phyloP scores from a whole-genome alignment of 2,329 filamentous ascomycete species.

The Colletotrichum theobromicola region DNA sequence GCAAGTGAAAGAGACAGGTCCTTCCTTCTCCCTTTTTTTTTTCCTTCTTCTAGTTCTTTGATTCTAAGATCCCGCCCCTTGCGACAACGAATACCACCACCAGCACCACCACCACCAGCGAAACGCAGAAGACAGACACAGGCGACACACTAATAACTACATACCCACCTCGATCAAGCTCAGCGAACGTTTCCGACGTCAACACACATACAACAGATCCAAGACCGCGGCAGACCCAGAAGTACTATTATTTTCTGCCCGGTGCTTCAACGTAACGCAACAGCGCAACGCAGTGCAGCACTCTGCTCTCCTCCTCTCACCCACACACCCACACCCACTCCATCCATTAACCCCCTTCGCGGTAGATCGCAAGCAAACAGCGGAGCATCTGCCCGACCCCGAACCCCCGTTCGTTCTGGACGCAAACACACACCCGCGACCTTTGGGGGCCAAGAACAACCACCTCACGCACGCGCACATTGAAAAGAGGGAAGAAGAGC shows the following conservation, averaged over 20 bases:
- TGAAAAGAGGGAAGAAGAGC: neutral
- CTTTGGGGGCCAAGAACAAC: neutral
- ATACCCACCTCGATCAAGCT: neutral
- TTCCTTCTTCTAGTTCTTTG: neutral
- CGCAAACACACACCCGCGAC: neutral
- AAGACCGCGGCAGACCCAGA: no score
- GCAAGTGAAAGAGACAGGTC: neutral
- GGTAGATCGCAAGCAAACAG: constrained; percentile 4
- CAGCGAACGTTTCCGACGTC: neutral
- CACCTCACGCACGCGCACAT: neutral
- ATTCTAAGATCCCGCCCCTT: neutral
- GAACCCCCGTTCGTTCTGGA: neutral
- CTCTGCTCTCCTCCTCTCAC: neutral
- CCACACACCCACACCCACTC: neutral
- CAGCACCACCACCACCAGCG: neutral
- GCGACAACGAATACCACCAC: neutral
- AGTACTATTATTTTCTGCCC: neutral
- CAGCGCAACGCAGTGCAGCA: neutral
- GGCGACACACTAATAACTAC: neutral
- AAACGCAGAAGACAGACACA: neutral
- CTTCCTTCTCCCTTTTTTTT: neutral
- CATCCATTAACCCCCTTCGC: neutral
- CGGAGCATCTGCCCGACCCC: neutral
- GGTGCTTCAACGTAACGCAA: neutral
- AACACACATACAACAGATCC: no score